Evolutionary conservation across 2,329 filamentous ascomycete genomes (phyloP).

Genomic region (Colletotrichum sp.): DNA sequence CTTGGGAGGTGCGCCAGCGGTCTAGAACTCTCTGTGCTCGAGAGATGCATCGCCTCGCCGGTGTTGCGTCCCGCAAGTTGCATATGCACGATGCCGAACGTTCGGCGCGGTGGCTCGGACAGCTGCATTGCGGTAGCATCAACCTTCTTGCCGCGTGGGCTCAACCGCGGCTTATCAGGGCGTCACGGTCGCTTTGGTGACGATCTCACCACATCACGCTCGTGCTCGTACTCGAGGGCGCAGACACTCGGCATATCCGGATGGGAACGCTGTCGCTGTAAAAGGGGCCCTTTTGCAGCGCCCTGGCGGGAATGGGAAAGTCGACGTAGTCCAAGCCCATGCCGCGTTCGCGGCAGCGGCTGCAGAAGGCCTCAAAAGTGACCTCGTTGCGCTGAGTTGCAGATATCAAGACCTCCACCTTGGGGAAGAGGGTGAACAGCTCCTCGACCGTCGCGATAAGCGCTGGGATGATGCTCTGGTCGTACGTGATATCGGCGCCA

Average conservation of each 20-base stretch:
- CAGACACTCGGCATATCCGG: constrained; percentile 49
- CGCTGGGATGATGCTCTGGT: constrained; percentile 65
- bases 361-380: constrained; percentile 70
- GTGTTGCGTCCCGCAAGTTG: neutral
- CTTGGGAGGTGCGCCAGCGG: neutral
- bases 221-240: neutral
- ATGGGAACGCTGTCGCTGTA: constrained; percentile 66
- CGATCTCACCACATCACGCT: constrained; percentile 1
- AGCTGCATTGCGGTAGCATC: neutral
- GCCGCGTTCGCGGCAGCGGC: constrained; percentile 56
- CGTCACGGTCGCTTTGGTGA: neutral
- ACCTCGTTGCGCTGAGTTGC: constrained; percentile 73
- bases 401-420: constrained; percentile 67
- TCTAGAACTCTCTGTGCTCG: neutral
- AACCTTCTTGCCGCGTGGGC: neutral
- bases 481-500: constrained; percentile 82
- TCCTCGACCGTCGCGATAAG: constrained; percentile 69
- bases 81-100: neutral
- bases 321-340: constrained; percentile 48
- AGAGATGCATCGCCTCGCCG: neutral
- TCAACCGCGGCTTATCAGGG: neutral
- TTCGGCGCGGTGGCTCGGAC: neutral
- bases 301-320: constrained; percentile 42
- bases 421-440: constrained; percentile 62
- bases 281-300: constrained; percentile 65